These are phyloP conservation scores for Metschnikowia baotianmanensis DNA, from an alignment of 805 yeast genomes.

Conservation along the genomic window DNA sequence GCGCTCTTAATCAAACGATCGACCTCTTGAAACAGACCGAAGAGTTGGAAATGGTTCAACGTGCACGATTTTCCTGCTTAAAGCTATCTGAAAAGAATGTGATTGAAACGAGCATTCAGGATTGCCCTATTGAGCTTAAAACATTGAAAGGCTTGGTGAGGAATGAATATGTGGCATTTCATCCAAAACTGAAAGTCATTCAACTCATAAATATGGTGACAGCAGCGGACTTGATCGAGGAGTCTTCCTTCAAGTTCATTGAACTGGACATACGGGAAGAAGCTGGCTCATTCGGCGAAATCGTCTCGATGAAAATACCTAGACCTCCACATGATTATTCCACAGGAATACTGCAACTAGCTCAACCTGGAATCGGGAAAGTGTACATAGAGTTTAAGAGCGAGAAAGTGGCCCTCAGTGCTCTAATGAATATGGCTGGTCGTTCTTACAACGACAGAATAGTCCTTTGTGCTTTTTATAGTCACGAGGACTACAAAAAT, in stretches of 20 bases:
- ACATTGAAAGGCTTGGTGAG: slow-evolving; percentile 37
- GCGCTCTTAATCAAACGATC: slow-evolving; percentile 15
- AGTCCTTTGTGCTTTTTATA: slow-evolving; percentile 60
- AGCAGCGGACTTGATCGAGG: slow-evolving; percentile 59
- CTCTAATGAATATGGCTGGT: slow-evolving; percentile 63
- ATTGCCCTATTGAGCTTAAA: slow-evolving; percentile 34
- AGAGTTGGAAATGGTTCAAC: slow-evolving; percentile 17
- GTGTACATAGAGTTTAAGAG: slow-evolving; percentile 64
- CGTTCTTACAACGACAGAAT: slow-evolving; percentile 64
- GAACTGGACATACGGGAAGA: slow-evolving; percentile 50
- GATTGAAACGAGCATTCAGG: slow-evolving; percentile 34
- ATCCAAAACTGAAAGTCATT: slow-evolving; percentile 50
- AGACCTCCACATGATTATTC: slow-evolving; percentile 52
- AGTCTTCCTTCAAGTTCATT: slow-evolving; percentile 46
- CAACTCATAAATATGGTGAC: slow-evolving; percentile 66
- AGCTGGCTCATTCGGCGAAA: slow-evolving; percentile 49
- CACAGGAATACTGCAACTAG: slow-evolving; percentile 37
- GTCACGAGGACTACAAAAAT: slow-evolving; percentile 55
- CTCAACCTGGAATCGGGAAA: slow-evolving; percentile 64
- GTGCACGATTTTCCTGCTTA: slow-evolving; percentile 36
- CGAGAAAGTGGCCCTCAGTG: slow-evolving; percentile 50
- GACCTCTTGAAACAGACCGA: slow-evolving; percentile 14
- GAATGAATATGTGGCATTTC: slow-evolving; percentile 35
- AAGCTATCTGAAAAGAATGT: slow-evolving; percentile 17
- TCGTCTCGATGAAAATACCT: slow-evolving; percentile 58